Evolutionary conservation across 257 asterid genomes (phyloP).

Genomic region (Oldenlandia corymbosa): DNA sequence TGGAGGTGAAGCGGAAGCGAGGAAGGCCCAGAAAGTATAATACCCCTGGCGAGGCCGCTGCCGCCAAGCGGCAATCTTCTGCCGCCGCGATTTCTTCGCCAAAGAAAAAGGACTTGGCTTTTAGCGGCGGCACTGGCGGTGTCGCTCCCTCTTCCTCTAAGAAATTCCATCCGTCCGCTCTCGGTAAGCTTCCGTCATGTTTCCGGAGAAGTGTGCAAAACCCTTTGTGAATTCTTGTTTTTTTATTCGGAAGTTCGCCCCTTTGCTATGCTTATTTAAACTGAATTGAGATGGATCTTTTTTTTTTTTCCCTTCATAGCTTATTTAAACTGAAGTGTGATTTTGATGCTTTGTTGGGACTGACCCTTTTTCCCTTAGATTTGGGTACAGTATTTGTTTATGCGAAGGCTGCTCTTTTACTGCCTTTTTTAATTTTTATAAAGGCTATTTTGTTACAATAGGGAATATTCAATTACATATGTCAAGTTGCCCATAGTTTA

Average conservation of each 20-base stretch:
- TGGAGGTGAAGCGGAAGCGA: conserved; percentile 41
- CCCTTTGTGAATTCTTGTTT: background rate
- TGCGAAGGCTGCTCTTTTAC: background rate
- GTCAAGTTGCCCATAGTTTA: background rate
- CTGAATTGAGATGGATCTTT: background rate
- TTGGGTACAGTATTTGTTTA: background rate
- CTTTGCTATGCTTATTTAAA: background rate
- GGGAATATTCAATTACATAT: background rate
- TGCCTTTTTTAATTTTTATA: background rate
- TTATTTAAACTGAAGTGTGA: background rate
- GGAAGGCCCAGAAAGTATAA: conserved; percentile 50
- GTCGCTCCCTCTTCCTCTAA: conserved; percentile 27
- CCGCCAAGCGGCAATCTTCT: conserved; percentile 38
- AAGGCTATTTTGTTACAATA: background rate
- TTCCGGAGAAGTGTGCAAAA: background rate
- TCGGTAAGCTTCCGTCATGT: conserved; percentile 17
- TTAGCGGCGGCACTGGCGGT: conserved; percentile 17
- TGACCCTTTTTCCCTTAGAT: background rate
- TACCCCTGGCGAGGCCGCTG: conserved; percentile 47
- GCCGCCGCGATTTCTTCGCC: conserved; percentile 29
- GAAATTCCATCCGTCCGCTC: conserved; percentile 31
- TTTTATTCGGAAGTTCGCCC: background rate
- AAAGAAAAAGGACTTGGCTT: conserved; percentile 29
- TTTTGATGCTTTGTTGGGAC: conserved; percentile 1
- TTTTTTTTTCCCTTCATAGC: background rate